phyloP scores from a whole-genome alignment of 768 basidiomycete species.

The Mrakia blollopis region DNA sequence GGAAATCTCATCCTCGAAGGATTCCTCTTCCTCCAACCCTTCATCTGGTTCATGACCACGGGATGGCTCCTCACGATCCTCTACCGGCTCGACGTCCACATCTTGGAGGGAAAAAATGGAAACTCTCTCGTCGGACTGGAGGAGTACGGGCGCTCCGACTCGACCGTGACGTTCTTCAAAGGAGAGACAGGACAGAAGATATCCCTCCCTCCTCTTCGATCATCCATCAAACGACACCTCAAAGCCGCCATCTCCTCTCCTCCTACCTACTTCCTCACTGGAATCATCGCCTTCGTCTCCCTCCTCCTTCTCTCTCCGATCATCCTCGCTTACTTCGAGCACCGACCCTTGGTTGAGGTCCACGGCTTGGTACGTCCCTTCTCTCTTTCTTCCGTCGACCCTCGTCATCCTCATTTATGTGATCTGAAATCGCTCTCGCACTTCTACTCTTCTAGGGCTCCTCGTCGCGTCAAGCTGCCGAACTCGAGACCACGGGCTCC shows the following conservation, averaged over 20 bases:
- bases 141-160: background rate
- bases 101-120: background rate
- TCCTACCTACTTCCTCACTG: background rate
- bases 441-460: background rate
- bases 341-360: too few species aligned
- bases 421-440: background rate
- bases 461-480: background rate
- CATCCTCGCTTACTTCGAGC: background rate
- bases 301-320: background rate
- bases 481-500: background rate
- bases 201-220: background rate
- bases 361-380: background rate
- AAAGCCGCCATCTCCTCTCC: background rate
- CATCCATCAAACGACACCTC: background rate
- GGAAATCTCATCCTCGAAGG: background rate
- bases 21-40: background rate
- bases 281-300: background rate
- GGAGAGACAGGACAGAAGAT: background rate
- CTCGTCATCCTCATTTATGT: background rate
- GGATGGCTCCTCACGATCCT: background rate
- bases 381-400: background rate
- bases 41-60: background rate
- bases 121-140: background rate
- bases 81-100: conserved; percentile 2
- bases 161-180: background rate